Conservation (phyloP, 805 yeast genomes). For the Hanseniaspora singularis region DNA sequence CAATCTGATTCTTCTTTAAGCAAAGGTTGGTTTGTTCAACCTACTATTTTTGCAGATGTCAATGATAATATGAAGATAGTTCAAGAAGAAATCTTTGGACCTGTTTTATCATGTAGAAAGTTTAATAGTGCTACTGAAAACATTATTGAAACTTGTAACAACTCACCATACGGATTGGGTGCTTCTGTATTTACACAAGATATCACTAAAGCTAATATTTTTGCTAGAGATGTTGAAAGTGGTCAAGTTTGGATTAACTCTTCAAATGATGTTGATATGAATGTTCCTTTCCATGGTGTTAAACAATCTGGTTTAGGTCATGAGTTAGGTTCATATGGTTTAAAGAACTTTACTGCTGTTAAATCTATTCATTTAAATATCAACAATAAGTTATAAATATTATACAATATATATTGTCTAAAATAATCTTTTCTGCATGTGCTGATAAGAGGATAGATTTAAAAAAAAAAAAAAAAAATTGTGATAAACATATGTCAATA, state of each 20-base stretch:
- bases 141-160: conserved; percentile 57
- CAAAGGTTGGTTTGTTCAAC: conserved; percentile 56
- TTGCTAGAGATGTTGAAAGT: conserved; percentile 49
- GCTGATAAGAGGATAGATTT: not conserved
- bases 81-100: conserved; percentile 79
- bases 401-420: not conserved
- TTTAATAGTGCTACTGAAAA: conserved; percentile 43
- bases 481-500: too few relatives aligned
- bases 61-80: conserved; percentile 52
- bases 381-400: conserved; percentile 30
- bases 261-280: conserved; percentile 51
- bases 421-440: too few relatives aligned
- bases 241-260: conserved; percentile 64
- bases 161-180: conserved; percentile 66
- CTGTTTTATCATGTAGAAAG: conserved; percentile 60
- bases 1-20: conserved; percentile 20
- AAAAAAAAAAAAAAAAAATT: too few relatives aligned
- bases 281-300: conserved; percentile 73
- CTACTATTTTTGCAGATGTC: conserved; percentile 67
- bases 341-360: conserved; percentile 56
- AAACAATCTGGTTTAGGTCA: conserved; percentile 71
- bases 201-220: conserved; percentile 49
- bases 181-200: conserved; percentile 68
- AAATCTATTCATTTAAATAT: conserved; percentile 68
- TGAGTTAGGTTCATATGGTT: conserved; percentile 66